Conservation (phyloP, 441 rosid species). For the Jatropha podagrica region DNA sequence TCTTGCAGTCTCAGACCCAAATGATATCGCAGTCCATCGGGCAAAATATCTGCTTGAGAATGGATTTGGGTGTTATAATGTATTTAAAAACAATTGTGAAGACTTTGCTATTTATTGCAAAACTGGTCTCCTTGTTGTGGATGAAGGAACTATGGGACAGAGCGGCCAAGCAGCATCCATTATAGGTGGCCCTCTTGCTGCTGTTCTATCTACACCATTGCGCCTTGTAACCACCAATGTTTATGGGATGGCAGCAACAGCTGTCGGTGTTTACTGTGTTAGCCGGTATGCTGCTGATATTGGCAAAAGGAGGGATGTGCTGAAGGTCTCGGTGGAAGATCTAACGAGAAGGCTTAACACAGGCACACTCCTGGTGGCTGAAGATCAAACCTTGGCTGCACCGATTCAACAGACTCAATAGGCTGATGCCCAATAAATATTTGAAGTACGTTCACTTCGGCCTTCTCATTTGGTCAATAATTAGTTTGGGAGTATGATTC, state of each 20-base stretch:
- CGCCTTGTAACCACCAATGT: slow-evolving; percentile 71
- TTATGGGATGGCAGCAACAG: slow-evolving; percentile 86
- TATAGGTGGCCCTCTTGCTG: slow-evolving; percentile 81
- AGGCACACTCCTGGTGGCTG: slow-evolving; percentile 60
- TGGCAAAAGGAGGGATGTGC: slow-evolving; percentile 75
- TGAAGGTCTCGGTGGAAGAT: slow-evolving; percentile 73
- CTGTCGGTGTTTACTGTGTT: slow-evolving; percentile 65
- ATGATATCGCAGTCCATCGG: slow-evolving; percentile 52
- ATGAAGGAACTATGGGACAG: slow-evolving; percentile 60
- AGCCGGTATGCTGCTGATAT: slow-evolving; percentile 86
- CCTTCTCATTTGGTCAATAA: neutral
- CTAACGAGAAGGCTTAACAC: slow-evolving; percentile 58
- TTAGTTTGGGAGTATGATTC: slow-evolving; percentile 2
- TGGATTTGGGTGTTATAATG: slow-evolving; percentile 82
- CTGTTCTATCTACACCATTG: slow-evolving; percentile 67
- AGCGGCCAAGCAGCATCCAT: slow-evolving; percentile 83
- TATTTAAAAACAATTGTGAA: slow-evolving; percentile 80
- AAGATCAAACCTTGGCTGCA: slow-evolving; percentile 35
- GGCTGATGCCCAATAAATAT: slow-evolving; percentile 6
- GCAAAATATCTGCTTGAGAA: slow-evolving; percentile 71
- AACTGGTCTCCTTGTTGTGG: slow-evolving; percentile 68
- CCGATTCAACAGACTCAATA: slow-evolving; percentile 20
- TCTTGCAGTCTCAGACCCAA: slow-evolving; percentile 60
- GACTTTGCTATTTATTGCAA: slow-evolving; percentile 86
- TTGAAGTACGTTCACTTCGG: neutral